Percentiles rank a stretch among this genome's conserved stretches.
Conservation (phyloP, 768 basidiomycete species). For the Cyclocybe aegerita region DNA sequence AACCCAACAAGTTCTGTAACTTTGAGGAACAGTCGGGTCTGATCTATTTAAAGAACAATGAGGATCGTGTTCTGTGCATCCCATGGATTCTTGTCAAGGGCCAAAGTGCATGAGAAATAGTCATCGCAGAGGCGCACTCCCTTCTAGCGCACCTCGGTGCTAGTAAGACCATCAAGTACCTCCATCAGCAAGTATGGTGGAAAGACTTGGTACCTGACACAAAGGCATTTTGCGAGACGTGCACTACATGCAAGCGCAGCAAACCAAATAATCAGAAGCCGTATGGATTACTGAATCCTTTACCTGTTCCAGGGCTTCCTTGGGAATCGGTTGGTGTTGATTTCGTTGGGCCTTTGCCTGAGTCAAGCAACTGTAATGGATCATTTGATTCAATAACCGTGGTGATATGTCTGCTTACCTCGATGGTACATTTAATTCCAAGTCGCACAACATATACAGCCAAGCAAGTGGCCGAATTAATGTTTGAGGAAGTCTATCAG, state of each 20-base stretch:
- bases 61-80: constrained; percentile 16
- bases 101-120: constrained; percentile 22
- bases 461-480: constrained; percentile 30
- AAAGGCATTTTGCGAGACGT: constrained; percentile 25
- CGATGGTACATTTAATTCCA: constrained; percentile 27
- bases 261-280: constrained; percentile 25
- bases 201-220: constrained; percentile 28
- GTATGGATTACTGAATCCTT: constrained; percentile 23
- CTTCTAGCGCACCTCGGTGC: constrained; percentile 36
- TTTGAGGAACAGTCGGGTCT: constrained; percentile 17
- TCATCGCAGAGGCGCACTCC: constrained; percentile 37
- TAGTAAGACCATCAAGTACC: constrained; percentile 29
- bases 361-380: constrained; percentile 17
- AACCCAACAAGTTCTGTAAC: constrained; percentile 16
- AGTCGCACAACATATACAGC: constrained; percentile 27
- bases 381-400: constrained; percentile 27
- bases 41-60: constrained; percentile 13
- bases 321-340: constrained; percentile 24
- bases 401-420: constrained; percentile 24
- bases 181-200: constrained; percentile 39
- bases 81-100: constrained; percentile 19
- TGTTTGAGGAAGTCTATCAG: constrained; percentile 34
- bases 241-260: constrained; percentile 17
- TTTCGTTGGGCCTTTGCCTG: constrained; percentile 19
- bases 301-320: constrained; percentile 22